Conservation (phyloP, 495 filamentous ascomycete genomes). For the Cercophora newfieldiana region DNA sequence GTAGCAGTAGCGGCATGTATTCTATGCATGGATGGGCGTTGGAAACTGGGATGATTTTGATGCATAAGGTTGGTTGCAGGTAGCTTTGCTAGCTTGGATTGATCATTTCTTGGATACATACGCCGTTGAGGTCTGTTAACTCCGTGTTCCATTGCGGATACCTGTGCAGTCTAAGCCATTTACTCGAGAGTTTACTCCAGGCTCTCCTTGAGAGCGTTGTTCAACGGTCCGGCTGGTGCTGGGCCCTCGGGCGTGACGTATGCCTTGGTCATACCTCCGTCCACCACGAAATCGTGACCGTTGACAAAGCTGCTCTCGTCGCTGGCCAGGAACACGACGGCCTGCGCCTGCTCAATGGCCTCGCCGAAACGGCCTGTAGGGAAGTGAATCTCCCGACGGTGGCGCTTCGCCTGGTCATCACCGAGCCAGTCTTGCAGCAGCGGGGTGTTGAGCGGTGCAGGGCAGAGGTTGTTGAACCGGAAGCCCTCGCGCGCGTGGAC, state of each 20-base stretch:
- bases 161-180: background rate
- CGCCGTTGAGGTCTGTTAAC: background rate
- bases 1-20: background rate
- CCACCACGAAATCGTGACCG: conserved; percentile 89
- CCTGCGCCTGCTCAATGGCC: conserved; percentile 91
- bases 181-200: conserved; percentile 20
- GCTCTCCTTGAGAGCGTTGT: conserved; percentile 55
- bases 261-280: conserved; percentile 93
- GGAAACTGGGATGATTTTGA: background rate
- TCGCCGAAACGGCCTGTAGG: conserved; percentile 94
- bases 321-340: conserved; percentile 89
- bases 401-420: conserved; percentile 79
- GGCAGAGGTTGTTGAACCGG: conserved; percentile 90
- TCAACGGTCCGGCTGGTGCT: conserved; percentile 66
- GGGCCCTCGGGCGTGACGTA: conserved; percentile 92
- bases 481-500: conserved; percentile 82
- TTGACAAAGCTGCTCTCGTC: conserved; percentile 96
- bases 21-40: background rate
- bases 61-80: background rate
- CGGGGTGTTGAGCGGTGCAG: conserved; percentile 83
- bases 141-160: background rate
- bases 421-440: conserved; percentile 96
- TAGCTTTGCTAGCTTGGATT: background rate
- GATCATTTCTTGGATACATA: background rate
- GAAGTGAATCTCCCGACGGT: conserved; percentile 90